A percentile compares a stretch with the other conserved stretches of the same genome.
Conservation (phyloP, 176 grass and related monocot species). For the Carex myosuroides region DNA sequence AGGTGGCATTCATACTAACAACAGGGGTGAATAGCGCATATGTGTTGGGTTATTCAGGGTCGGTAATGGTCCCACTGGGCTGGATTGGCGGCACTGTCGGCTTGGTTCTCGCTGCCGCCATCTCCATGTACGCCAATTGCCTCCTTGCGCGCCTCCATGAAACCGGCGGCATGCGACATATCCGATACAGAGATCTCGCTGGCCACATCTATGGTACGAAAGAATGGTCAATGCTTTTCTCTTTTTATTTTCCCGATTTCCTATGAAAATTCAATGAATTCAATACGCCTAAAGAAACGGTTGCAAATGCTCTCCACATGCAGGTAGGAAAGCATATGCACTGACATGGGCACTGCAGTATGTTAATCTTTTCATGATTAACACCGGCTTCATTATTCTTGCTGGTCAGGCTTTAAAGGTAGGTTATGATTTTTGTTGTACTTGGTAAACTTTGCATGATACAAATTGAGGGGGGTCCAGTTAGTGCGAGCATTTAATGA, state of each 20-base stretch:
- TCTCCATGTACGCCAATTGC: slow-evolving; percentile 88
- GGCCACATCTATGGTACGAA: slow-evolving; percentile 81
- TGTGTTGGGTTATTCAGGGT: slow-evolving; percentile 88
- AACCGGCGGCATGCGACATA: slow-evolving; percentile 79
- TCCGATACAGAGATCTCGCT: slow-evolving; percentile 98
- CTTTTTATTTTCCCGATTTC: background rate
- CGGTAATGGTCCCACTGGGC: slow-evolving; percentile 64
- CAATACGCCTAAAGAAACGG: background rate
- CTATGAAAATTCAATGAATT: background rate
- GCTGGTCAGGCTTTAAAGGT: slow-evolving; percentile 96
- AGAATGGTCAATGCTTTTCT: background rate
- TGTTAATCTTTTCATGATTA: slow-evolving; percentile 99
- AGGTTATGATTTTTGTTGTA: background rate
- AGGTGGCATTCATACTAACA: slow-evolving; percentile 81
- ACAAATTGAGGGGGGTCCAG: background rate
- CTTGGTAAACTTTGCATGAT: background rate
- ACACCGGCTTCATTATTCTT: slow-evolving; percentile 91
- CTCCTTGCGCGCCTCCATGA: slow-evolving; percentile 78
- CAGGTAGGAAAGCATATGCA: slow-evolving; percentile 79
- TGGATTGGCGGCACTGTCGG: slow-evolving; percentile 65
- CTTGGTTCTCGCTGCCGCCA: slow-evolving; percentile 69
- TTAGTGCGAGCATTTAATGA: background rate
- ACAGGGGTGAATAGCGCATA: slow-evolving; percentile 94
- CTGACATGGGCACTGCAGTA: slow-evolving; percentile 97
- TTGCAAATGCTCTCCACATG: background rate